A percentile compares a stretch with the other conserved stretches of the same genome.
Evolutionary conservation across 2,329 filamentous ascomycete genomes (phyloP).

Genomic region (Aureobasidium zeae): DNA sequence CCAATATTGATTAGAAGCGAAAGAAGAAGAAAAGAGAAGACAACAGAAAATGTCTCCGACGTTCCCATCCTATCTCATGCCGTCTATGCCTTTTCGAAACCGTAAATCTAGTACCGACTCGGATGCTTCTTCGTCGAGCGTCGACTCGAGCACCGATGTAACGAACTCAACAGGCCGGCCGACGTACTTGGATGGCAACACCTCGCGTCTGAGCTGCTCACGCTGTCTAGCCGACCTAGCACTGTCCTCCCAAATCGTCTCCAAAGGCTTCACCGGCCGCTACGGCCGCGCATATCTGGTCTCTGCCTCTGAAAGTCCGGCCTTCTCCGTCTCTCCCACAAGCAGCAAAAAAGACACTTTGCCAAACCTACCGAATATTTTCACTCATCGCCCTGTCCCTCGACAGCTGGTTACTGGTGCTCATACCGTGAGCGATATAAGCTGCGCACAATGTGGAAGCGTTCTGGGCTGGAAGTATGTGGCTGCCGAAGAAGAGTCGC

Average conservation of each 20-base stretch:
- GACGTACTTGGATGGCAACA: conserved; percentile 40
- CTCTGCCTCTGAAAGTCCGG: conserved; percentile 29
- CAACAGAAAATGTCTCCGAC: conserved; percentile 24
- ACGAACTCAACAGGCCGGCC: no score
- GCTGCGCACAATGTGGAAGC: conserved; percentile 46
- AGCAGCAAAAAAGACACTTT: conserved; percentile 24
- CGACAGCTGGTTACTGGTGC: conserved; percentile 53
- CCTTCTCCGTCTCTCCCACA: not conserved
- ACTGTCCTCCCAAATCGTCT: conserved; percentile 50
- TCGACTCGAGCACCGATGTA: conserved; percentile 21
- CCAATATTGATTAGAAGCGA: no score
- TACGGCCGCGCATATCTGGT: conserved; percentile 57
- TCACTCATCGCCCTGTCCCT: conserved; percentile 46
- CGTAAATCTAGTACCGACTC: conserved; percentile 34
- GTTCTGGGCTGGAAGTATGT: conserved; percentile 59
- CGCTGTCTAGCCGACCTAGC: conserved; percentile 52
- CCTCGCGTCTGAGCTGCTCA: conserved; percentile 49
- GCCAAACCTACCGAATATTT: conserved; percentile 48
- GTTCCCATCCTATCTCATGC: conserved; percentile 45
- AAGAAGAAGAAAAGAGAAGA: no score
- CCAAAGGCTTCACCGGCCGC: conserved; percentile 56
- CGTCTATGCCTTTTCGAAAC: conserved; percentile 40
- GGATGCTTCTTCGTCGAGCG: conserved; percentile 28
- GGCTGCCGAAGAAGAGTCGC: conserved; percentile 50
- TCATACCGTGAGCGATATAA: conserved; percentile 54